A percentile compares a stretch with the other conserved stretches of the same genome.
Evolutionary conservation across 139 green algal species (phyloP).

Genomic region (Chlorella sp.): DNA sequence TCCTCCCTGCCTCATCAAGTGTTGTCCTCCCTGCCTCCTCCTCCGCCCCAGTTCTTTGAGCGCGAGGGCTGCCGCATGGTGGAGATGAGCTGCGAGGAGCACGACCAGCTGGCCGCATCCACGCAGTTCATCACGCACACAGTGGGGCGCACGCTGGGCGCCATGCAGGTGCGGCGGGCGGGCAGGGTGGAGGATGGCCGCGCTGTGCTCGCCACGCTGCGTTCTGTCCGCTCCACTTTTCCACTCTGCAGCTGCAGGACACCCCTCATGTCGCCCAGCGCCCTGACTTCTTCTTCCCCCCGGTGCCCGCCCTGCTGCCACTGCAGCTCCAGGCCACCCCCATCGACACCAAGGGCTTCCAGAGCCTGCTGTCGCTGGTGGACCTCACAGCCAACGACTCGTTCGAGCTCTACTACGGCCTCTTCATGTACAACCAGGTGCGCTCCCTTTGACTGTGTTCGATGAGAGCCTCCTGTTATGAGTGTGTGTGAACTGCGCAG

Average conservation of each 20-base stretch:
- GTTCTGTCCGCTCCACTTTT: background rate
- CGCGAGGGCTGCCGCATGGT: conserved; percentile 95
- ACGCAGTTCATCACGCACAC: conserved; percentile 99
- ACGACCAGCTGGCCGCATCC: conserved; percentile 91
- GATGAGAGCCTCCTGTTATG: too few relatives aligned
- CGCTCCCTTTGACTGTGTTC: too few relatives aligned
- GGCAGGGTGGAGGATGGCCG: background rate
- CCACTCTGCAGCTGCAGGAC: conserved; percentile 29
- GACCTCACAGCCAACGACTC: conserved; percentile 97
- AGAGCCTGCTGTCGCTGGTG: conserved; percentile 94
- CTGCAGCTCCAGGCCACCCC: conserved; percentile 65
- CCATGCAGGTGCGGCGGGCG: conserved; percentile 45
- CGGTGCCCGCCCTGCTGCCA: background rate
- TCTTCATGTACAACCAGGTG: conserved; percentile 99
- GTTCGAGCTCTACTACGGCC: conserved; percentile 99
- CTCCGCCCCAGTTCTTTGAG: conserved; percentile 69
- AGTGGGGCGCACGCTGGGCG: conserved; percentile 87
- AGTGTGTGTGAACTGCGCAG: too few relatives aligned
- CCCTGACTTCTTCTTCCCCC: conserved; percentile 81
- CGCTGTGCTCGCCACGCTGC: background rate
- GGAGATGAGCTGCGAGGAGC: conserved; percentile 98
- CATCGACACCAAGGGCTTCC: conserved; percentile 97
- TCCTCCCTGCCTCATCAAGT: background rate
- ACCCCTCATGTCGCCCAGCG: conserved; percentile 93
- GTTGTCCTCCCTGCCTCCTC: background rate